These are phyloP conservation scores for Solanum chilense DNA, from an alignment of 257 asterid species.

Conservation along the genomic window DNA sequence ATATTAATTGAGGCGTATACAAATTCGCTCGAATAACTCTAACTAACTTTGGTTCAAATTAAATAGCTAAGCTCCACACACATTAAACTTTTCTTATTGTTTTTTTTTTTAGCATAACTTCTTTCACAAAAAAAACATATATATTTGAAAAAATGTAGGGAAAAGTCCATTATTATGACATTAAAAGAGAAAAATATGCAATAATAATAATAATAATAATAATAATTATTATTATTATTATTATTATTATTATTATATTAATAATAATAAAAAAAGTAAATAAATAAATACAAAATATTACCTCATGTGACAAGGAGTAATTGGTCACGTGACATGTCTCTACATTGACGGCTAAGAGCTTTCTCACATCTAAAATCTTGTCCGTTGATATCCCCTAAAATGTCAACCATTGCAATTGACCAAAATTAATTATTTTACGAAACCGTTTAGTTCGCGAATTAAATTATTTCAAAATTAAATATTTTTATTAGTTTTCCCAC, in stretches of 20 bases:
- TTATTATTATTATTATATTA: no score
- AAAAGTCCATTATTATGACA: background rate
- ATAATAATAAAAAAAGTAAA: background rate
- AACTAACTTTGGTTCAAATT: background rate
- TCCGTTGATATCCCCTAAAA: slow-evolving; percentile 89
- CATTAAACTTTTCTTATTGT: background rate
- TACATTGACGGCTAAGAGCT: slow-evolving; percentile 60
- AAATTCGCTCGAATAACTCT: background rate
- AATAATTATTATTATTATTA: no score
- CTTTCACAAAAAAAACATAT: background rate
- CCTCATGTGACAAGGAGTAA: slow-evolving; percentile 88
- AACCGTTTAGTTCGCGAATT: background rate
- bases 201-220: no score
- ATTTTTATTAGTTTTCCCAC: background rate
- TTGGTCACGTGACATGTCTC: slow-evolving; percentile 87
- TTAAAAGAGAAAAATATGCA: background rate
- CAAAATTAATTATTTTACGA: background rate
- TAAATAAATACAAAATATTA: background rate
- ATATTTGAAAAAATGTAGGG: no score
- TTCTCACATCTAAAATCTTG: slow-evolving; percentile 86
- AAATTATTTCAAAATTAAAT: background rate
- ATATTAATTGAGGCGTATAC: no score
- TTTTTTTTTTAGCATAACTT: background rate
- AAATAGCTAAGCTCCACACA: background rate
- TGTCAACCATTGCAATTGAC: background rate